phyloP scores from a whole-genome alignment of 192 early-diverging fungal genomes.

The Helicostylum pulchrum region DNA sequence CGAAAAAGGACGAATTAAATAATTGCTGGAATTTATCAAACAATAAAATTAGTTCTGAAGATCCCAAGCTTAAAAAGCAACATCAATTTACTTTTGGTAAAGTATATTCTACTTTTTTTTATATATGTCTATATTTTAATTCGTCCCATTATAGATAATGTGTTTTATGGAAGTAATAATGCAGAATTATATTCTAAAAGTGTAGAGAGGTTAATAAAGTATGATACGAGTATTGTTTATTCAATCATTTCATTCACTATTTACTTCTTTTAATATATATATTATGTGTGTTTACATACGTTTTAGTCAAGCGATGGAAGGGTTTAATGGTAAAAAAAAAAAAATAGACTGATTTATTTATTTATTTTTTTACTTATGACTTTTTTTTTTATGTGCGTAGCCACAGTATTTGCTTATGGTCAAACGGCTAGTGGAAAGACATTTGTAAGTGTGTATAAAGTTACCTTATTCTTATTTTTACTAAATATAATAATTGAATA shows the following conservation, averaged over 20 bases:
- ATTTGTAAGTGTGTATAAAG: constrained; percentile 43
- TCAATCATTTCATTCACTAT: background rate
- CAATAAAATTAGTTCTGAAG: constrained; percentile 20
- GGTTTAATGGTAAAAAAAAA: constrained; percentile 76
- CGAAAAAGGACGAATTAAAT: constrained; percentile 55
- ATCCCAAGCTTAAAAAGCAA: constrained; percentile 35
- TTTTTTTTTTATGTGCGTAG: constrained; percentile 32
- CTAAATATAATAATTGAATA: constrained; percentile 21
- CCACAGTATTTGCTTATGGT: constrained; percentile 97
- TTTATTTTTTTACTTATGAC: background rate
- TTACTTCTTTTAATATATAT: background rate
- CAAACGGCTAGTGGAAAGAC: constrained; percentile 98
- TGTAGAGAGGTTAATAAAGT: constrained; percentile 29
- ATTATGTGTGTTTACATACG: no score
- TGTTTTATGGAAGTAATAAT: constrained; percentile 54
- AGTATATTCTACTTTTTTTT: background rate
- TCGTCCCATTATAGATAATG: constrained; percentile 37
- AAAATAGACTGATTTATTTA: background rate
- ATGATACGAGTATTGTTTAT: constrained; percentile 5
- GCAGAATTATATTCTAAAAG: constrained; percentile 46
- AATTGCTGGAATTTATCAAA: constrained; percentile 41
- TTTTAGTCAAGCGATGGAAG: constrained; percentile 67
- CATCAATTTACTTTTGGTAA: constrained; percentile 22
- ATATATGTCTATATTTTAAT: background rate
- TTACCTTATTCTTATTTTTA: background rate